Base-by-base conservation (phyloP, 2,329 filamentous ascomycete genomes). In the Alternaria arbusti region DNA sequence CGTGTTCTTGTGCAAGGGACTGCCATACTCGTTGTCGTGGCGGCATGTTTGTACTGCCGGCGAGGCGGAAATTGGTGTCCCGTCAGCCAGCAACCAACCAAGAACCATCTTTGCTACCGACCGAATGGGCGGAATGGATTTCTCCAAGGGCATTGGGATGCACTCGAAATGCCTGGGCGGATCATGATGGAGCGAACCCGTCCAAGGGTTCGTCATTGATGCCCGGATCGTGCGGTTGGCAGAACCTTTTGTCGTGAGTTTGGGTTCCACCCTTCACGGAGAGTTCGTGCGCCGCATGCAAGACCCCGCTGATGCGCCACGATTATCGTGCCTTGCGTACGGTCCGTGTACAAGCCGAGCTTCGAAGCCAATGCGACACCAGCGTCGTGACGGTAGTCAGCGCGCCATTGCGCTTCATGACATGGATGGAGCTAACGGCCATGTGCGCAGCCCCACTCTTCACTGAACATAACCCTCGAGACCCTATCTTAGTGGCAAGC, bases 401-500 rank as follows among this genome's bases (percentile, higher is more conserved):
- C 56, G 47, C 56, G 57, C 43, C 13, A 45, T 49, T 45, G 63
- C 17, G 32, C 55, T 28, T 43, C 46, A 51, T 26, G 36, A 44
- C 40, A 55, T 40, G 30, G 51, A 40, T 51, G 36, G 54, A 55
- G 22, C 43, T 57, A 28, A 51, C 32, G 59, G 54, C 50, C 36
- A 51, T 57, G 45, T 51, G 36, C 55, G 36, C 44, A 36, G 54
- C 32, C 52, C 23, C 43, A 25, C 45, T 46, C 47, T 32, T 11
- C n/a, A 43, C 25, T 36, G 30, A 49, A 43, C 54, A 61, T 62
- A 62, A 51, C 44, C 36, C 62, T 59, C 45, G 15, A 36, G 22
- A 28, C 36, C 56, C 32, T 43, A 52, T 47, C 40, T 45, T 22
- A 54, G 30, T n/a, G 8, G 10, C 36, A 22, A 11, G 17, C 30